Percentiles rank a stretch among this genome's conserved stretches.
phyloP scores from a whole-genome alignment of 345 rosid species.

The Euphorbia tirucalli region DNA sequence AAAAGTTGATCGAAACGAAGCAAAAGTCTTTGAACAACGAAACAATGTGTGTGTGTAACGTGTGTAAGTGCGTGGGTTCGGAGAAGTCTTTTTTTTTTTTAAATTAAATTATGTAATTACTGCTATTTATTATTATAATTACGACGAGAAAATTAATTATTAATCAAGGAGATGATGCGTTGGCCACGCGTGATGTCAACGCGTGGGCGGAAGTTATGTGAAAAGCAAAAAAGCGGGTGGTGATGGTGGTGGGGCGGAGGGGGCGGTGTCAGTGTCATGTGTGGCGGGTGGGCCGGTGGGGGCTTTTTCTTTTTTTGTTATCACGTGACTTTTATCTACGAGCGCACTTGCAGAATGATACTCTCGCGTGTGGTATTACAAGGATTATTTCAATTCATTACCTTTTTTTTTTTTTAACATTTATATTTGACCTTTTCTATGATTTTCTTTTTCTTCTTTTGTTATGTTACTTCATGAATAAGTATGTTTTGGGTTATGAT shows the following conservation, averaged over 20 bases:
- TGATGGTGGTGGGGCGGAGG: constrained; percentile 4
- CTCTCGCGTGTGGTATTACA: neutral
- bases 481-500: no score
- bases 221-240: neutral
- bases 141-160: neutral
- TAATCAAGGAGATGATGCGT: neutral
- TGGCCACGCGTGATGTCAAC: constrained; percentile 3
- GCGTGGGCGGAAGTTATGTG: neutral
- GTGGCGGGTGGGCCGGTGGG: neutral
- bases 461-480: no score
- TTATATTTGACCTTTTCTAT: no score
- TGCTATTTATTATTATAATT: neutral
- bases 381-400: neutral
- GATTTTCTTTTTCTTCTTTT: no score
- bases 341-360: neutral
- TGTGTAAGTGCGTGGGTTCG: constrained; percentile 7
- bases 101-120: neutral
- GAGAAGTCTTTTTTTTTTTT: neutral
- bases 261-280: neutral
- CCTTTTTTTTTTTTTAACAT: no score
- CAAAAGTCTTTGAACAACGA: constrained; percentile 19
- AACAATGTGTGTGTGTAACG: neutral
- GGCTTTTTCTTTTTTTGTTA: neutral
- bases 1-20: constrained; percentile 13
- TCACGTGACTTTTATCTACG: neutral